Conservation (phyloP, 2,329 filamentous ascomycete genomes). For the Pezicula neosporulosa region DNA sequence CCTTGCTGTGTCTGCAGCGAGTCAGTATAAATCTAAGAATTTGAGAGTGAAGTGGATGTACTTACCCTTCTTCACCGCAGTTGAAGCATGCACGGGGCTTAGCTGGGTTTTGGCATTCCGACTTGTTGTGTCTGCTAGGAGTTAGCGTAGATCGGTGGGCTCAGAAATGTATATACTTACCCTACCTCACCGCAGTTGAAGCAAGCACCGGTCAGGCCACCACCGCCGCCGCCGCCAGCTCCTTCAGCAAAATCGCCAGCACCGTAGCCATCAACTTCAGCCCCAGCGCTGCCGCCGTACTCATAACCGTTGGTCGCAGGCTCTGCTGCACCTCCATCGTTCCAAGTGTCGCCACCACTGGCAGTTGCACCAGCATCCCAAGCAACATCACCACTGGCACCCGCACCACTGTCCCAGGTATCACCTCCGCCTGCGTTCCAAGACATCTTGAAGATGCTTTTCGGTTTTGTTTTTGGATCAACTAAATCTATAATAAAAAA, state of each 20-base stretch:
- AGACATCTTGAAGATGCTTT: constrained; percentile 17
- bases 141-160: background rate
- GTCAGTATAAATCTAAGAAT: constrained; percentile 9
- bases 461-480: background rate
- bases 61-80: constrained; percentile 57
- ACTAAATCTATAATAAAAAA: background rate
- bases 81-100: constrained; percentile 37
- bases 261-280: background rate
- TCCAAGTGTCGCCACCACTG: constrained; percentile 4
- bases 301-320: too few species aligned
- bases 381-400: constrained; percentile 5
- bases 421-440: constrained; percentile 15
- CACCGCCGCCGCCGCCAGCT: constrained; percentile 10
- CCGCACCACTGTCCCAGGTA: constrained; percentile 1
- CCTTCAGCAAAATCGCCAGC: background rate
- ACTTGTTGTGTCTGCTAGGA: constrained; percentile 9
- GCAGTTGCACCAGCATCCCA: constrained; percentile 6
- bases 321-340: background rate
- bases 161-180: constrained; percentile 26
- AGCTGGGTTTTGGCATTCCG: constrained; percentile 19
- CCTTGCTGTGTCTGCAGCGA: constrained; percentile 52
- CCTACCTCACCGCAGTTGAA: constrained; percentile 57
- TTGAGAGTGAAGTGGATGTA: constrained; percentile 35
- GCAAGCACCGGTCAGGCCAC: constrained; percentile 43
- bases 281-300: background rate